phyloP scores from a whole-genome alignment of 2,329 filamentous ascomycete genomes.

The Scedosporium apiospermum region DNA sequence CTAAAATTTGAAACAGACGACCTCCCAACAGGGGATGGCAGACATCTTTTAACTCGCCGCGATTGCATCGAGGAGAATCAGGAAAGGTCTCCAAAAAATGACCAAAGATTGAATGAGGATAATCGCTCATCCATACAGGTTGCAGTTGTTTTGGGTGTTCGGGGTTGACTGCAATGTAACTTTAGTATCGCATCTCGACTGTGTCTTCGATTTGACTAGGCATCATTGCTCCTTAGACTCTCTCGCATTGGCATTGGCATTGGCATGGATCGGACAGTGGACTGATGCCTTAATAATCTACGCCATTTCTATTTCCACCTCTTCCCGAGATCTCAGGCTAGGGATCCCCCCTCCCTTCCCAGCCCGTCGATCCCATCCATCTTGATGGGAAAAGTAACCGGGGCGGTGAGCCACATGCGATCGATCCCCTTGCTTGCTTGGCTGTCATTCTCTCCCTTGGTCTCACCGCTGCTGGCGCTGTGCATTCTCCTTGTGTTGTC shows the following conservation, averaged over 20 bases:
- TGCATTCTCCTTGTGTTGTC: not conserved
- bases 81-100: not conserved
- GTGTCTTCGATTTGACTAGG: not conserved
- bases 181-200: not conserved
- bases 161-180: not conserved
- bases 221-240: not conserved
- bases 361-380: not conserved
- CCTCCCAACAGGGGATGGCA: not conserved
- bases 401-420: not conserved
- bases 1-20: conserved; percentile 1
- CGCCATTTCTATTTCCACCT: not conserved
- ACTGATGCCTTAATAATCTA: not conserved
- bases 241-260: not conserved
- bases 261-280: not conserved
- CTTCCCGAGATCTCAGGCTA: not conserved
- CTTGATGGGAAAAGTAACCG: not conserved
- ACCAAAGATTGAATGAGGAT: not conserved
- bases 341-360: not conserved
- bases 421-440: not conserved
- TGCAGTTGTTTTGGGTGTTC: not conserved
- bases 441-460: not conserved
- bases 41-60: not conserved
- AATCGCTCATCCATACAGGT: not conserved
- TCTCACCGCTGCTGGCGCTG: not conserved
- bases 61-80: not conserved